A percentile compares a stretch with the other conserved stretches of the same genome.
Conservation (phyloP, 1,284 basidiomycete genomes). For the Melampsora larici-populina region DNA sequence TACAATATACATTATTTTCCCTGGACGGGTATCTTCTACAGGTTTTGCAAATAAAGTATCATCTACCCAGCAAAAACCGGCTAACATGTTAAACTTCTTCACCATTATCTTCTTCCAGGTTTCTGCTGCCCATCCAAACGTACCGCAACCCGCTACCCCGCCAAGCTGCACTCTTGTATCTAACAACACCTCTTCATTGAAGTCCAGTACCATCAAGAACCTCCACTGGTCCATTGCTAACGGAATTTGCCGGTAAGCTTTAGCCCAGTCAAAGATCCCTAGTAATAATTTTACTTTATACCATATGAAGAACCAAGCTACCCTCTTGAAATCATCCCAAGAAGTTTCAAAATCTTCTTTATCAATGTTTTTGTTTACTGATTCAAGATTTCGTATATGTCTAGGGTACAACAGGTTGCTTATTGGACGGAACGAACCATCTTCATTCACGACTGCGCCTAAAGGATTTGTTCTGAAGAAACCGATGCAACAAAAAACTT, state of each 20-base stretch:
- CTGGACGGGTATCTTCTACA: too few species aligned
- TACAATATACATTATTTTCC: background rate
- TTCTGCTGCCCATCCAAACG: constrained; percentile 2
- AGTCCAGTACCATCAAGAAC: background rate
- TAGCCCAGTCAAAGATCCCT: constrained; percentile 5
- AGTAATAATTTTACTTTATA: background rate
- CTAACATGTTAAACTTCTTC: background rate
- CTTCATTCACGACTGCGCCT: too few species aligned
- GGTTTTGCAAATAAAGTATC: background rate
- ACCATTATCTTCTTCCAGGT: constrained; percentile 8
- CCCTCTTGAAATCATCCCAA: constrained; percentile 9
- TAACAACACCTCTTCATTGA: background rate
- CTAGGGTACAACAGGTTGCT: constrained; percentile 5
- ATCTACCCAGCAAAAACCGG: constrained; percentile 3
- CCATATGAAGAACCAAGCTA: background rate
- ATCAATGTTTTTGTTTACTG: background rate
- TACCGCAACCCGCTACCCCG: background rate
- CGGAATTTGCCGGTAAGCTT: too few species aligned
- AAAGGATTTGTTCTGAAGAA: constrained; percentile 17
- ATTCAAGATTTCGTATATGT: background rate
- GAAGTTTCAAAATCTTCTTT: too few species aligned
- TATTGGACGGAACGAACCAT: background rate
- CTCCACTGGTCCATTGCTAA: too few species aligned
- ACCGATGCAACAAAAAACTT: background rate
- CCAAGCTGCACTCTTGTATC: background rate